These are phyloP conservation scores for Schwanniomyces vanrijiae DNA, from an alignment of 805 yeast species.

Conservation along the genomic window DNA sequence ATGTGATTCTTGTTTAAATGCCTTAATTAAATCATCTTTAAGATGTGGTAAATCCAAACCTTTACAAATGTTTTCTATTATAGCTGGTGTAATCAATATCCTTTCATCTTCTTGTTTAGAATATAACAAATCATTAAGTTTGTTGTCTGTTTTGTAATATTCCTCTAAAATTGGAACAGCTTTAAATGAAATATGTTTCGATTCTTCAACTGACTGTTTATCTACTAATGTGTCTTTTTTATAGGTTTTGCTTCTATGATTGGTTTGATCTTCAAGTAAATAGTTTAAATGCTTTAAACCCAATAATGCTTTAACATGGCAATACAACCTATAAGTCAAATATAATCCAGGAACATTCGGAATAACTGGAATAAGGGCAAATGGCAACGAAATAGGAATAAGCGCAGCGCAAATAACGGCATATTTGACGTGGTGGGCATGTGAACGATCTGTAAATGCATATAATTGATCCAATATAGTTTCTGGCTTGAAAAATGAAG, in stretches of 20 bases:
- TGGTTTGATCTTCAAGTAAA: conserved; percentile 31
- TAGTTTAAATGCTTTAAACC: conserved; percentile 71
- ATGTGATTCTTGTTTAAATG: conserved; percentile 53
- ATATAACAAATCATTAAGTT: conserved; percentile 6
- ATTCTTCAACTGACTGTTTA: conserved; percentile 9
- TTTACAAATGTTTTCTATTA: conserved; percentile 46
- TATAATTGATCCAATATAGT: conserved; percentile 39
- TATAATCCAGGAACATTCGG: conserved; percentile 95
- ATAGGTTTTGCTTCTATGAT: neutral
- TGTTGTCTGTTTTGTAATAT: conserved; percentile 14
- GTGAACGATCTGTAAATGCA: conserved; percentile 43
- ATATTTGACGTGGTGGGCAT: conserved; percentile 54
- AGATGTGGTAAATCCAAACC: conserved; percentile 46
- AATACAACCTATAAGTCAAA: conserved; percentile 75
- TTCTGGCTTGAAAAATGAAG: conserved; percentile 31
- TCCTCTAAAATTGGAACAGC: conserved; percentile 14
- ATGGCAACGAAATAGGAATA: conserved; percentile 77
- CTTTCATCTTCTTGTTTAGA: conserved; percentile 26
- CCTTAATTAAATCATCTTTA: conserved; percentile 46
- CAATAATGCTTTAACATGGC: conserved; percentile 74
- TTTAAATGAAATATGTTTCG: conserved; percentile 23
- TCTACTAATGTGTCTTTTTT: conserved; percentile 2
- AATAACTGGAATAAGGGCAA: conserved; percentile 77
- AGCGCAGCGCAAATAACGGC: conserved; percentile 54
- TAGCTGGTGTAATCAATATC: conserved; percentile 44